These are phyloP conservation scores for Fusarium metavorans DNA, from an alignment of 2,329 filamentous ascomycete species.

Conservation along the genomic window DNA sequence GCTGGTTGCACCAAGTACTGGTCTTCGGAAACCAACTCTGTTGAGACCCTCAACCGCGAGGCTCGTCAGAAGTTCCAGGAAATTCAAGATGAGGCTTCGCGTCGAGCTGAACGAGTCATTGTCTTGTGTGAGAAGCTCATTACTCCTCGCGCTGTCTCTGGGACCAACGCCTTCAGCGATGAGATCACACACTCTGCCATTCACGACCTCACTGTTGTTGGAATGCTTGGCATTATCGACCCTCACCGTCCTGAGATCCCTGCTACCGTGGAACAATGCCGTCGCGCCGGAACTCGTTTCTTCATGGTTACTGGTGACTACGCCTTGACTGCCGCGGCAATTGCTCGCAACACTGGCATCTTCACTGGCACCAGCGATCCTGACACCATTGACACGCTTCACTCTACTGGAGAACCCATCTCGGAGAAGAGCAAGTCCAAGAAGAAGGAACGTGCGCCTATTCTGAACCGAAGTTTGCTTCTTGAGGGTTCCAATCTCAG, in stretches of 20 bases:
- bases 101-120: conserved; percentile 58
- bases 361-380: conserved; percentile 63
- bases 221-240: conserved; percentile 64
- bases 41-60: conserved; percentile 50
- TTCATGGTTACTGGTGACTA: conserved; percentile 64
- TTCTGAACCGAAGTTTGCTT: conserved; percentile 42
- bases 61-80: conserved; percentile 49
- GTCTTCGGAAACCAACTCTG: conserved; percentile 46
- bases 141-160: conserved; percentile 40
- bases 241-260: conserved; percentile 59
- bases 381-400: conserved; percentile 47
- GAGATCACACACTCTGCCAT: conserved; percentile 57
- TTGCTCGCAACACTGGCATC: conserved; percentile 74
- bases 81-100: conserved; percentile 55
- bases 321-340: conserved; percentile 71
- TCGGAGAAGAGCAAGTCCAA: conserved; percentile 21
- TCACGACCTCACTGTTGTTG: conserved; percentile 60
- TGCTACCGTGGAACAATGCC: conserved; percentile 55
- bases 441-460: conserved; percentile 24
- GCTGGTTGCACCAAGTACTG: conserved; percentile 52
- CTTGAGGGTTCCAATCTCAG: conserved; percentile 70
- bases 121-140: conserved; percentile 55
- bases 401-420: conserved; percentile 5
- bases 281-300: conserved; percentile 58
- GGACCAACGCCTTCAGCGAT: conserved; percentile 63